Conservation (phyloP, 768 basidiomycete genomes). For the Naganishia friedmannii region DNA sequence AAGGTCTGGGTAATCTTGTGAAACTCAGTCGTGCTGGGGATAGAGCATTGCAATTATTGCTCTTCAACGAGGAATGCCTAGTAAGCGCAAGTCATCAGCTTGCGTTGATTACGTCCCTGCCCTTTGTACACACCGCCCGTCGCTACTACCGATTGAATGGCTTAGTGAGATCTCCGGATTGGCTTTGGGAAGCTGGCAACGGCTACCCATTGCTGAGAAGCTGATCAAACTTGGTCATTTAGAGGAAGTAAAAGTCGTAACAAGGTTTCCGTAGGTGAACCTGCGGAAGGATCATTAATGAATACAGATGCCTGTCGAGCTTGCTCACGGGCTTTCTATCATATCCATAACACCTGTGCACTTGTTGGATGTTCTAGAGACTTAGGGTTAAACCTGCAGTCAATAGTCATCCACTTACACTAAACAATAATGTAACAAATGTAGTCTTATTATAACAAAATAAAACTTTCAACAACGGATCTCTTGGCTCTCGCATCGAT, state of each 20-base stretch:
- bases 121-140: conserved; percentile 87
- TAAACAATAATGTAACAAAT: conserved; percentile 41
- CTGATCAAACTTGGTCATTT: conserved; percentile 76
- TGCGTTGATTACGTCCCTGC: conserved; percentile 85
- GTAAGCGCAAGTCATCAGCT: conserved; percentile 85
- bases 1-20: conserved; percentile 75
- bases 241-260: conserved; percentile 81
- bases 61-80: conserved; percentile 88
- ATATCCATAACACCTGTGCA: conserved; percentile 58
- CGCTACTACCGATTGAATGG: conserved; percentile 88
- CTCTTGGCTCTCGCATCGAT: conserved; percentile 76
- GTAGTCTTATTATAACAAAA: conserved; percentile 45
- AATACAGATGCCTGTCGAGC: conserved; percentile 35
- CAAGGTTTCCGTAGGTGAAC: conserved; percentile 79
- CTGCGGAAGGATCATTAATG: conserved; percentile 71
- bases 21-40: conserved; percentile 78
- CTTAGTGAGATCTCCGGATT: conserved; percentile 82
- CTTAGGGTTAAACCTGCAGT: background rate
- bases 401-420: conserved; percentile 18
- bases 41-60: conserved; percentile 89
- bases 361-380: conserved; percentile 37
- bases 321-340: conserved; percentile 50
- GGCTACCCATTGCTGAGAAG: conserved; percentile 61
- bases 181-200: conserved; percentile 63
- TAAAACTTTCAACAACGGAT: conserved; percentile 64